Conservation (phyloP, 1,139 yeast genomes). For the Suhomyces panamericanus region DNA sequence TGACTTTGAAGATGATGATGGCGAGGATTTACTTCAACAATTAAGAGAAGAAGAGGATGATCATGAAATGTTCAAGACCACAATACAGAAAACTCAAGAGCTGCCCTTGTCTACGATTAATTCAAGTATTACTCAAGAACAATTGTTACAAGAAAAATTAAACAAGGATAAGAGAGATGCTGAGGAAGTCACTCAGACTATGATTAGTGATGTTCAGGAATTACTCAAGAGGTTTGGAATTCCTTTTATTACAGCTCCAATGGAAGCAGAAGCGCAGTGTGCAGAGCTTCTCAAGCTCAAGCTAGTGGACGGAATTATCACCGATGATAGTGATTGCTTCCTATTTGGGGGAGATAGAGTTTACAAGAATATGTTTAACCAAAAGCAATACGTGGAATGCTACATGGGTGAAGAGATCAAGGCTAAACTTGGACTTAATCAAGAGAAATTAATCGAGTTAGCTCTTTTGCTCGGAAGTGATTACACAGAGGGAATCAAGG, state of each 20-base stretch:
- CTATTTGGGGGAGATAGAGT: slow-evolving; percentile 85
- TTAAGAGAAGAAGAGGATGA: slow-evolving; percentile 70
- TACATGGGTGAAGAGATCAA: slow-evolving; percentile 64
- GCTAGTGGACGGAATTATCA: slow-evolving; percentile 90
- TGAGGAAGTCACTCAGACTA: slow-evolving; percentile 82
- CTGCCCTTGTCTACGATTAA: slow-evolving; percentile 21
- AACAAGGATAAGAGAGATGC: slow-evolving; percentile 78
- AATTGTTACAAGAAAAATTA: slow-evolving; percentile 56
- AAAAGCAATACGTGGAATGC: slow-evolving; percentile 88
- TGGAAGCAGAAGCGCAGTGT: slow-evolving; percentile 99
- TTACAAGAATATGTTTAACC: slow-evolving; percentile 93
- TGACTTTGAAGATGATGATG: slow-evolving; percentile 77
- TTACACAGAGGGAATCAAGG: slow-evolving; percentile 87
- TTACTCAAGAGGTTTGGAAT: slow-evolving; percentile 83
- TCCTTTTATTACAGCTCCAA: slow-evolving; percentile 92
- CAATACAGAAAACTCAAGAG: slow-evolving; percentile 34
- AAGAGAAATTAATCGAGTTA: slow-evolving; percentile 66
- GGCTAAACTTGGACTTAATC: slow-evolving; percentile 62
- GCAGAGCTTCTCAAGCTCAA: slow-evolving; percentile 67
- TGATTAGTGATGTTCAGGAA: slow-evolving; percentile 91
- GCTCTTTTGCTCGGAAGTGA: slow-evolving; percentile 90
- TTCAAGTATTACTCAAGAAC: slow-evolving; percentile 51
- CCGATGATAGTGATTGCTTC: slow-evolving; percentile 97
- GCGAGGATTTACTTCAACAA: slow-evolving; percentile 60
- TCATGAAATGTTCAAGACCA: slow-evolving; percentile 60